Base-by-base conservation (phyloP, 2,329 filamentous ascomycete genomes). In the Aphanoascus verrucosus region DNA sequence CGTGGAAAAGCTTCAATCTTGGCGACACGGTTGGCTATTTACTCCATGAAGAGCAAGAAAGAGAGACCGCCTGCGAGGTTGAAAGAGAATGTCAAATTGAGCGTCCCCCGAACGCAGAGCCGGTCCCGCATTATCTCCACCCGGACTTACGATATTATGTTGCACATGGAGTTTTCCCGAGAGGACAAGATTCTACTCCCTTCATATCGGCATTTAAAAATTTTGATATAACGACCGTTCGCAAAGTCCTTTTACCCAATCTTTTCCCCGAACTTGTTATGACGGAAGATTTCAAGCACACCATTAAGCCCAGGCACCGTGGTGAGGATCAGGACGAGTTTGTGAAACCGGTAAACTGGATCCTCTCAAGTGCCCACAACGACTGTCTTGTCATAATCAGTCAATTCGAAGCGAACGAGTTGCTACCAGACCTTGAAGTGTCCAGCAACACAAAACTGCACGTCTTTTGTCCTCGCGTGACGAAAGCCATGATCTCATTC, bases 21-120 rank as follows among this genome's bases (percentile, higher is more conserved):
- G 43, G 56, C 0, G 57, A 65, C 1, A 60, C 72, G 17, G 59
- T 63, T 1, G 59, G 67, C 0, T 67, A 69, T 0, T 65, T 66
- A 31, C 35, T 85, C n/a, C 70, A 79, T 2, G 82, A 86, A 60
- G 83, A 88, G 54, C 81, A 87, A 58, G 84, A 88, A 61, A 73
- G 83, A 14, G 46, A 63, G 42, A 67, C 88, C 0, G 72, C 78
- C 0, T 80, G 80, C 0, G 83, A 88, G 56, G 74, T 78, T 0
- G 79, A 87, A 57, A 68, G 76, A 32, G 80, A 87, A 60, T 68
- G 74, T 1, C 68, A 85, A 47, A 58, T 79, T 0, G 70, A 83
- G 58, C 71, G 68, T 1, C 77, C 80, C 0, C 61, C 62, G 0
- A 54, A 65, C 0, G 67, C 70, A 1, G 32, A 59, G 0, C 70